Percentiles rank a stretch among this genome's conserved stretches.
These are phyloP conservation scores for Cunninghamia lanceolata DNA, from an alignment of 75 land plant genomes.

Conservation along the genomic window DNA sequence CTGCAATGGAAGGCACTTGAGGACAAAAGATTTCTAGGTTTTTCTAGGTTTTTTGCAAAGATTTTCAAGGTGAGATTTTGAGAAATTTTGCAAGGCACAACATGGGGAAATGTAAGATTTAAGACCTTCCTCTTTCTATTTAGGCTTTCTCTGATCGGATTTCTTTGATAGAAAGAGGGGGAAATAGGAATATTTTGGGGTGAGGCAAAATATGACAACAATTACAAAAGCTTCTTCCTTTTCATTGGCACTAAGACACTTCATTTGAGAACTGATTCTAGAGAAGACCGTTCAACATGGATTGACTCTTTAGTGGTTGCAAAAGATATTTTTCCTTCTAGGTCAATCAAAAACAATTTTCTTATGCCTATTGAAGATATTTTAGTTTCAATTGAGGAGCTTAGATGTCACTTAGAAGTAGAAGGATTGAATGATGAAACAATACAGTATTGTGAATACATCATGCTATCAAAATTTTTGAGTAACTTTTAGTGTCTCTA, in stretches of 20 bases:
- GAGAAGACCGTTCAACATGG: slow-evolving; percentile 40
- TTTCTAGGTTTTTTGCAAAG: no score
- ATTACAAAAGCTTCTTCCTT: slow-evolving; percentile 55
- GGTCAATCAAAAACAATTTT: slow-evolving; percentile 14
- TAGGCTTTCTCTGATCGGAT: no score
- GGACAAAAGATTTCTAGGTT: no score
- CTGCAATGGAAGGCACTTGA: no score
- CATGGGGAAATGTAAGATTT: no score
- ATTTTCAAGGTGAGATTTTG: no score
- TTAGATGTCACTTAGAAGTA: slow-evolving; percentile 34
- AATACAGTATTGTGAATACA: slow-evolving; percentile 52
- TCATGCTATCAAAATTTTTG: slow-evolving; percentile 48
- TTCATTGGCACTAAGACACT: slow-evolving; percentile 56
- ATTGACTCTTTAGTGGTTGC: slow-evolving; percentile 40
- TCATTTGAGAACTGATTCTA: slow-evolving; percentile 47
- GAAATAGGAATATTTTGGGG: no score
- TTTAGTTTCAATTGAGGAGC: slow-evolving; percentile 41
- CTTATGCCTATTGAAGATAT: slow-evolving; percentile 31
- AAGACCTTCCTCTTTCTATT: no score
- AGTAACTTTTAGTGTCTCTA: slow-evolving; percentile 44
- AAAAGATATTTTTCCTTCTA: slow-evolving; percentile 28
- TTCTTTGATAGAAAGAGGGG: no score
- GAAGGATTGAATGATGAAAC: slow-evolving; percentile 38
- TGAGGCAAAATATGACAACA: no score
- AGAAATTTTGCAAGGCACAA: no score